Evolutionary conservation across 169 alveolate genomes (phyloP), one percentile per base, ranked within the genome.

Genomic region (Plasmodium vivax): DNA sequence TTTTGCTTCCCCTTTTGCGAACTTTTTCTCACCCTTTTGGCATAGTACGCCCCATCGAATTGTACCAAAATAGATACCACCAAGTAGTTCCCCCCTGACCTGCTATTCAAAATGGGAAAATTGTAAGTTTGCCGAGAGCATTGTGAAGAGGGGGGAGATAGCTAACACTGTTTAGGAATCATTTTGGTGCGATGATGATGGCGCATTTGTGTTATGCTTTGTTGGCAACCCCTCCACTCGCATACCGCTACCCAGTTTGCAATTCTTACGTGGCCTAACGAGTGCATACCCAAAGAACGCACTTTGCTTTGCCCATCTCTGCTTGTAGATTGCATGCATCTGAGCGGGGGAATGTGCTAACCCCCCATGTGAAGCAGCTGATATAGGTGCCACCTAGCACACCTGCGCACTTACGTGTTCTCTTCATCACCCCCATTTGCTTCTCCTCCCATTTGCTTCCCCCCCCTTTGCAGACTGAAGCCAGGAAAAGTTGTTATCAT

Each of bases 401-500:
- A 68, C 38, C 32, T 23, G 41, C 38, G 10, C 16, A 23, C 34
- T 9, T 68, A 68, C 23, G n/a, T 68, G 2, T 68, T 30, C 9
- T 19, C 5, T 68, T 68, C 77, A 1, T 68, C 38, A 27, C 77
- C 5, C 77, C 38, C 43, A 19, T 68, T 19, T 56, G 72, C 72
- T 16, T n/a, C 72, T 23, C 27, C 27, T 23, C 27, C 27, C 43
- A 23, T 58, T 1, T 3, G 32, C 36, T 74, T 8, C 45, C 36
- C 41, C 7, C 92, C 56, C 90, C 95, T 97, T 98, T 96, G 93
- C 95, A 95, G 97, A 87, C 96, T 98, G 96, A 98, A 98, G 93
- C 99, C 99, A 85, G 99, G 99, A 71, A 99, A 99, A 95, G 99
- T 99, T 71, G 99, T 99, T 93, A 97, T 99, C 93, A 96, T 99